Conservation (phyloP, 768 basidiomycete genomes). For the Rhodosporidiobolus sp. region DNA sequence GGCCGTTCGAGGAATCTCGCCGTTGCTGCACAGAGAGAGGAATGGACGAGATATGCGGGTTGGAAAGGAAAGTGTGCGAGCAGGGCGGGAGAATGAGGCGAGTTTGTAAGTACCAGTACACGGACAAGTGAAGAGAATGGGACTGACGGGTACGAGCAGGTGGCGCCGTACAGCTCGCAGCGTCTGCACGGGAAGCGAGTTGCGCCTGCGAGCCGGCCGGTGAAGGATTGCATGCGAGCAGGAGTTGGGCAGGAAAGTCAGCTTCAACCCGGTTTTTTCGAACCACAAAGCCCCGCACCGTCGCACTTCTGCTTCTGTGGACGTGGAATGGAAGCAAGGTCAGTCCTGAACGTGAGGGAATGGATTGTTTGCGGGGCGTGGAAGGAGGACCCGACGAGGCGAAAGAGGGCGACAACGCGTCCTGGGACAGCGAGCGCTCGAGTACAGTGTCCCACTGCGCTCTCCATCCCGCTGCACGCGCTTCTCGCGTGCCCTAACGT, state of each 20-base stretch:
- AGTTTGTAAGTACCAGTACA: too few relatives aligned
- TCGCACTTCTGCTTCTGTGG: conserved; percentile 33
- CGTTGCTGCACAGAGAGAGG: conserved; percentile 10
- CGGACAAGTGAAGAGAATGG: too few relatives aligned
- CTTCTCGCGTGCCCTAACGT: not conserved
- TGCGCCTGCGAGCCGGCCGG: not conserved
- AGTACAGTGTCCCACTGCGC: too few relatives aligned
- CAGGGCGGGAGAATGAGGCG: not conserved
- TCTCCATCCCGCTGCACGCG: too few relatives aligned
- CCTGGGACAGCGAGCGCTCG: too few relatives aligned
- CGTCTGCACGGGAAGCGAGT: conserved; percentile 9
- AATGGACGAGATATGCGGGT: too few relatives aligned
- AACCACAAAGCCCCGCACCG: not conserved
- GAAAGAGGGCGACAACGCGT: too few relatives aligned
- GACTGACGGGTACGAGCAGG: not conserved
- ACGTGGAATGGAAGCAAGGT: not conserved
- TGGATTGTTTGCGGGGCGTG: not conserved
- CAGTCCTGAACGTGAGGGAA: not conserved
- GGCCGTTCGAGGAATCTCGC: conserved; percentile 9
- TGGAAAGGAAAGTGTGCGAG: not conserved
- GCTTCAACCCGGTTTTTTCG: not conserved
- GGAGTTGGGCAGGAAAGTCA: not conserved
- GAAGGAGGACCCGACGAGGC: too few relatives aligned
- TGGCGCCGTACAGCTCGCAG: conserved; percentile 25
- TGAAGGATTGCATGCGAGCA: not conserved